Percentiles rank a stretch among this genome's conserved stretches.
phyloP scores from a whole-genome alignment of 1,284 basidiomycete species.

The Leccinum subrobustum region DNA sequence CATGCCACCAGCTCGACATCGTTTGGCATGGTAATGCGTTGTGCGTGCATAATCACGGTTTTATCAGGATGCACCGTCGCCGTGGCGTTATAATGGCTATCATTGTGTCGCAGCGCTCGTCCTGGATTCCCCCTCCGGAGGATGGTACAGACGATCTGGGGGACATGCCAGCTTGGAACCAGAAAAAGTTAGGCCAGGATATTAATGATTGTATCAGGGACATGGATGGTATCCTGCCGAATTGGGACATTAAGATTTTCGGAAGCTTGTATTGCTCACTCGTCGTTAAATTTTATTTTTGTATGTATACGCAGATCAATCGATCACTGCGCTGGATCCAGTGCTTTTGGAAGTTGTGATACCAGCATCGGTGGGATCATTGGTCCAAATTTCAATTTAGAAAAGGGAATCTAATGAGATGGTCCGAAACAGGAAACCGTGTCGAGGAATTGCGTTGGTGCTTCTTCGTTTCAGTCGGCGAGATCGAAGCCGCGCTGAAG shows the following conservation, averaged over 20 bases:
- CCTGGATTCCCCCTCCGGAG: background rate
- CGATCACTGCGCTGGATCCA: background rate
- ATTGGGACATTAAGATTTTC: background rate
- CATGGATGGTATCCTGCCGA: background rate
- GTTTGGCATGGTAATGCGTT: background rate
- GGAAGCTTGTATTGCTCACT: background rate
- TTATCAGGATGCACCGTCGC: background rate
- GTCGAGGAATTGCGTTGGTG: background rate
- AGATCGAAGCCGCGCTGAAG: background rate
- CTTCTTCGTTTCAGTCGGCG: background rate
- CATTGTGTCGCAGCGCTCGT: background rate
- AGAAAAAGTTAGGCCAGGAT: background rate
- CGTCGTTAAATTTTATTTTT: background rate
- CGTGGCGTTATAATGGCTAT: background rate
- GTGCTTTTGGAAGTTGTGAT: no score
- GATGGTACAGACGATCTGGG: background rate
- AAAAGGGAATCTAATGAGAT: background rate
- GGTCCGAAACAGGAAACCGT: background rate
- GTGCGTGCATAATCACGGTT: background rate
- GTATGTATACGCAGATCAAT: background rate
- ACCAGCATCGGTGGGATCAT: background rate
- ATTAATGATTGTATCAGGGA: background rate
- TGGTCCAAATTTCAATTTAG: background rate
- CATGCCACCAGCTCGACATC: background rate
- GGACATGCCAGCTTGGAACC: background rate